Base-by-base conservation (phyloP, 75 land plant genomes). In the Picea glauca region DNA sequence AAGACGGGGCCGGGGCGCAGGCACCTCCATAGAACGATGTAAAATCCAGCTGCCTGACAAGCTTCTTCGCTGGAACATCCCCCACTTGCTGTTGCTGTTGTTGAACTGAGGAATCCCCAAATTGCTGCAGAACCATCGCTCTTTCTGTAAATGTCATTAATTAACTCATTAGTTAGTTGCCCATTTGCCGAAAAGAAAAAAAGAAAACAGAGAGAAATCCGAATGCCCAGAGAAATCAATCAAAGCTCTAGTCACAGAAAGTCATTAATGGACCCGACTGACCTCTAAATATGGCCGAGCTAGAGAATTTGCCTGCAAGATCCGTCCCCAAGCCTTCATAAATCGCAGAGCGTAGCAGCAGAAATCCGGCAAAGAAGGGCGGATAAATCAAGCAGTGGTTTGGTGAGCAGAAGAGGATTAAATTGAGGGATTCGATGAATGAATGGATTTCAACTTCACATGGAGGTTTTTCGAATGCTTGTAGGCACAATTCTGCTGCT, bases 11-110 rank as follows among this genome's bases (percentile, higher is more conserved):
- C 9, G 70, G 2, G 17, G 70, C 54, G 54, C 54, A 8, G 54
- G 11, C 80, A 3, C 54, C 80, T 31, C 68, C 56, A 54, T 59
- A 32, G 30, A 65, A 83, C 3, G 81, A 26, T 17, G 92, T 86
- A 78, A 91, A 89, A 83, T 89, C 93, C 7, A 91, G 93, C 84
- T 91, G 93, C 57, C 91, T 78, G 11, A 80, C 91, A 5, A 85
- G 87, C 86, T 91, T 91, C 80, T 80, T 91, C 67, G 82, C 54
- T 46, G 85, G 84, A 40, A 76, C 33, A 58, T 90, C 92, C 68
- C 80, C 60, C 26, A 78, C 20, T 58, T 82, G 77, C 32, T 54
- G 74, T 60, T 78, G 23, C 68, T 58, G 77, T 58, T n/a, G 3
- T 31, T 66, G 58, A 76, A 60, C 56, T 4, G 63, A 20, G 6